Conservation (phyloP, 75 land plant genomes). For the Selaginella tamariscina region DNA sequence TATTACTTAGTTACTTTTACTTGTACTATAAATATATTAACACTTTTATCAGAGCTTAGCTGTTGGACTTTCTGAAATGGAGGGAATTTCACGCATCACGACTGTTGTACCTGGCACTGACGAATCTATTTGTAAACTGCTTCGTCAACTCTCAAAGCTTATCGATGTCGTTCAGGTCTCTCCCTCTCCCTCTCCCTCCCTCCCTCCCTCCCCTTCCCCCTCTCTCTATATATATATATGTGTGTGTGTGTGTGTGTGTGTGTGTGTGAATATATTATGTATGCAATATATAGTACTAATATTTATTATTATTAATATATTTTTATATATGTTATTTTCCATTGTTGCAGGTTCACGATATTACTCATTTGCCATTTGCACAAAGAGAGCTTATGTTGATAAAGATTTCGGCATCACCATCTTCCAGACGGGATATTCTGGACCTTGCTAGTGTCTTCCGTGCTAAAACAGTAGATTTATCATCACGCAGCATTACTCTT, state of each 20-base stretch:
- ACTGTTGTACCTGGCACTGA: conserved; percentile 96
- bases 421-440: conserved; percentile 73
- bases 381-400: conserved; percentile 86
- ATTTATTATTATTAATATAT: too few species aligned
- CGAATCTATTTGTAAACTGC: conserved; percentile 74
- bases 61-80: conserved; percentile 77
- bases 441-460: conserved; percentile 88
- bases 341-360: conserved; percentile 89
- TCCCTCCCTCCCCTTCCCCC: too few species aligned
- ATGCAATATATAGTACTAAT: too few species aligned
- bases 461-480: conserved; percentile 87
- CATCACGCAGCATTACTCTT: conserved; percentile 81
- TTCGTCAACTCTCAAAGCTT: conserved; percentile 69
- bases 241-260: too few species aligned
- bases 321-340: too few species aligned
- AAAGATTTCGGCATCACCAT: conserved; percentile 66
- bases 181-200: too few species aligned
- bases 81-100: conserved; percentile 76
- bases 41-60: conserved; percentile 99
- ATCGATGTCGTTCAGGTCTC: conserved; percentile 84
- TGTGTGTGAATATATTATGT: too few species aligned
- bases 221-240: too few species aligned
- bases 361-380: conserved; percentile 87
- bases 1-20: too few species aligned
- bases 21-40: too few species aligned